phyloP scores from a whole-genome alignment of 352 stramenopile genomes.

The Globisporangium acanthophoron region DNA sequence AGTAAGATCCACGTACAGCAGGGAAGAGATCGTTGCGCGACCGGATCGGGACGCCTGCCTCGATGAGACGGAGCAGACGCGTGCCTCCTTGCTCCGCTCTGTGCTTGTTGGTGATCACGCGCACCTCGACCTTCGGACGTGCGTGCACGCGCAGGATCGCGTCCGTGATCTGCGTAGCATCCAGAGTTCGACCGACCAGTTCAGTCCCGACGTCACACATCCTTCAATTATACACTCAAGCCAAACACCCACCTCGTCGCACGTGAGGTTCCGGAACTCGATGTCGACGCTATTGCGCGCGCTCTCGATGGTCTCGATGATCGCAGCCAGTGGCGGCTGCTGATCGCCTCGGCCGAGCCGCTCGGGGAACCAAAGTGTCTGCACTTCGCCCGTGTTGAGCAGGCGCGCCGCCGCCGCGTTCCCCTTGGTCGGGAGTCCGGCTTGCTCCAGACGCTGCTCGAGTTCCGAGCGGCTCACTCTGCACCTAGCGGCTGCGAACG shows the following conservation, averaged over 20 bases:
- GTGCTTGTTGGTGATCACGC: background rate
- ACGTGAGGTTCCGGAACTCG: background rate
- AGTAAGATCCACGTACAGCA: background rate
- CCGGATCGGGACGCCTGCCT: background rate
- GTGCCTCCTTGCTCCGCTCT: background rate
- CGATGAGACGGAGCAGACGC: background rate
- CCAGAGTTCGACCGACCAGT: background rate
- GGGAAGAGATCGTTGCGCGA: background rate
- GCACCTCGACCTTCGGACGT: background rate
- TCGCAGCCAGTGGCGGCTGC: background rate
- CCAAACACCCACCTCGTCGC: background rate
- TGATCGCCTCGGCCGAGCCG: background rate
- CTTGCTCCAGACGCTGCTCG: background rate
- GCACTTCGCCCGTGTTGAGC: background rate
- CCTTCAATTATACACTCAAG: background rate
- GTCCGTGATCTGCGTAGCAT: background rate
- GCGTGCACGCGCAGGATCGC: background rate
- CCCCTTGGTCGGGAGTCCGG: background rate
- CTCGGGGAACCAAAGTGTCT: background rate
- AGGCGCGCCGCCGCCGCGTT: background rate
- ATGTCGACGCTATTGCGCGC: background rate
- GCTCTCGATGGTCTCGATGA: constrained; percentile 1
- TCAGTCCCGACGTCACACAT: background rate
- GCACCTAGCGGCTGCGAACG: background rate
- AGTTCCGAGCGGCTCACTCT: background rate